These are phyloP conservation scores for Pilasporangium apinafurcum DNA, from an alignment of 352 stramenopile genomes.

Conservation along the genomic window DNA sequence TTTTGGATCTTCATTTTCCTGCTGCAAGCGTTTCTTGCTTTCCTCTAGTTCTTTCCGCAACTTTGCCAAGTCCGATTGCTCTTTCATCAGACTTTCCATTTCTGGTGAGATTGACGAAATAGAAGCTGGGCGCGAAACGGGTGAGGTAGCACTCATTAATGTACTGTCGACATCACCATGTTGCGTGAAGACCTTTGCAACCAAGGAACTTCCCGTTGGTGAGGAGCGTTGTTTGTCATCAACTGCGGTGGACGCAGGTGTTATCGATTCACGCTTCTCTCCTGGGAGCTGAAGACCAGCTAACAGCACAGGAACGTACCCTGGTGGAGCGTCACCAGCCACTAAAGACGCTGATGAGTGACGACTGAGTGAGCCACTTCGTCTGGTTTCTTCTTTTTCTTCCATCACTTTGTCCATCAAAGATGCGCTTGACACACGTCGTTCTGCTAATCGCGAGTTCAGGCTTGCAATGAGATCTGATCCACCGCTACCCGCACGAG, in stretches of 20 bases:
- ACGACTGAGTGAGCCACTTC: conserved; percentile 5
- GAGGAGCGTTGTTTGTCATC: no score
- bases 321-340: conserved; percentile 20
- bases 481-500: conserved; percentile 42
- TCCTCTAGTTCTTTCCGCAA: conserved; percentile 62
- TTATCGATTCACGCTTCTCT: conserved; percentile 1
- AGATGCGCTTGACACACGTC: no score
- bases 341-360: no score
- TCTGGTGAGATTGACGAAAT: conserved; percentile 24
- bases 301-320: conserved; percentile 41
- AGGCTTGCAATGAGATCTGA: conserved; percentile 55
- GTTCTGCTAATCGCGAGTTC: conserved; percentile 20
- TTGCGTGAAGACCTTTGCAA: conserved; percentile 30
- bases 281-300: conserved; percentile 36
- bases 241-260: no score
- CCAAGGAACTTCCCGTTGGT: no score
- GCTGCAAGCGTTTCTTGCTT: conserved; percentile 52
- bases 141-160: not conserved
- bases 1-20: conserved; percentile 9
- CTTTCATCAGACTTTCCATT: conserved; percentile 57
- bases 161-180: not conserved
- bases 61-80: conserved; percentile 58
- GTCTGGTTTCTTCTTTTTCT: not conserved
- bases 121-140: not conserved
- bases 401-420: not conserved